Conservation (phyloP, 192 early-diverging fungal species). For the Chytriomyces confervae region DNA sequence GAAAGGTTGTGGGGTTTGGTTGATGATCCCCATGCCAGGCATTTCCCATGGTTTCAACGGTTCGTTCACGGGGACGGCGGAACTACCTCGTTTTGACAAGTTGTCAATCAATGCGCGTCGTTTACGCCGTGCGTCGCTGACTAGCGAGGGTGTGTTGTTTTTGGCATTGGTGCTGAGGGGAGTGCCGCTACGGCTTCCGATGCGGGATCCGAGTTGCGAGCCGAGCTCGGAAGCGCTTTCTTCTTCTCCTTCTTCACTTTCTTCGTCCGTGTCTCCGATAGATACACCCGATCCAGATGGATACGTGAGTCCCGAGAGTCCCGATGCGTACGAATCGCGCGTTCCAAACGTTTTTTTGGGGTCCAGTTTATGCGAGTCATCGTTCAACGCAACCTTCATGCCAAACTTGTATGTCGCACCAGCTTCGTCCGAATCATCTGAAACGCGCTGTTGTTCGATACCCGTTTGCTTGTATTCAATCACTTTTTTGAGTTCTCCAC, state of each 20-base stretch:
- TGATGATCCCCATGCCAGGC: slow-evolving; percentile 26
- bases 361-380: slow-evolving; percentile 1
- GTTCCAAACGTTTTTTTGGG: background rate
- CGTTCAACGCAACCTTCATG: slow-evolving; percentile 19
- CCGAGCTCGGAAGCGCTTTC: background rate
- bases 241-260: slow-evolving; percentile 8
- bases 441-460: background rate
- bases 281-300: slow-evolving; percentile 11
- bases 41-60: slow-evolving; percentile 33
- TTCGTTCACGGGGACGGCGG: slow-evolving; percentile 8
- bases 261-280: background rate
- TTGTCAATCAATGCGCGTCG: background rate
- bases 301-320: slow-evolving; percentile 15
- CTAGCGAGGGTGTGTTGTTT: background rate
- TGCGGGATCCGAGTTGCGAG: background rate
- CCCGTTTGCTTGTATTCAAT: slow-evolving; percentile 29
- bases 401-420: slow-evolving; percentile 26
- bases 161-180: background rate
- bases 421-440: background rate
- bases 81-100: background rate
- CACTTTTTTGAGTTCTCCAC: slow-evolving; percentile 25
- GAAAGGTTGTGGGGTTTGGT: background rate
- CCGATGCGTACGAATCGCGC: slow-evolving; percentile 13
- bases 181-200: background rate
- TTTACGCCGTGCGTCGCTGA: background rate